phyloP scores from a whole-genome alignment of 2,329 filamentous ascomycete genomes.

The Colletotrichum tropicicola region DNA sequence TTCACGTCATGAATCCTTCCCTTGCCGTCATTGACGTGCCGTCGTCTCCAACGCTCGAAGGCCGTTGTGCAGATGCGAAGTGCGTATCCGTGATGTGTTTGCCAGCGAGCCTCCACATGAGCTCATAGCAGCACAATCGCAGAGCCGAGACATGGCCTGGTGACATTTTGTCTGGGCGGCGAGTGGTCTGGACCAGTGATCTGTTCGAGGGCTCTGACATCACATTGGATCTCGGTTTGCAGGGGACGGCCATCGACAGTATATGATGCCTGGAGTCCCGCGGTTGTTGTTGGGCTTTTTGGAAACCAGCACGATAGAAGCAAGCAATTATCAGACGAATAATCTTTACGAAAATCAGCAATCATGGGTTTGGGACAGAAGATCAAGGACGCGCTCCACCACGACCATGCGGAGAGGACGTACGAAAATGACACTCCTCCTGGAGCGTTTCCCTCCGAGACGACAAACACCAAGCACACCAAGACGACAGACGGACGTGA shows the following conservation, averaged over 20 bases:
- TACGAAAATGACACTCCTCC: constrained; percentile 18
- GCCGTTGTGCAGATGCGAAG: too few species aligned
- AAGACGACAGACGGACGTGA: neutral
- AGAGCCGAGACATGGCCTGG: neutral
- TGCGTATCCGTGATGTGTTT: neutral
- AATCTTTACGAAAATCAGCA: neutral
- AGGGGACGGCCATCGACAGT: neutral
- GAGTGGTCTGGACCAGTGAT: constrained; percentile 3
- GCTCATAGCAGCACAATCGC: constrained; percentile 25
- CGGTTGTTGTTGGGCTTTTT: neutral
- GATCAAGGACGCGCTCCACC: constrained; percentile 31
- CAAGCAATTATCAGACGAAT: neutral
- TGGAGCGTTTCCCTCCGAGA: constrained; percentile 25
- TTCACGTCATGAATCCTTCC: constrained; percentile 30
- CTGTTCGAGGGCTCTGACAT: constrained; percentile 9
- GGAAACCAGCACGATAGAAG: neutral
- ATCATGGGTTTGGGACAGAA: constrained; percentile 32
- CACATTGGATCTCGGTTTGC: neutral
- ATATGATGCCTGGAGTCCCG: constrained; percentile 13
- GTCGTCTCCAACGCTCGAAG: neutral
- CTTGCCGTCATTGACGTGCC: constrained; percentile 19
- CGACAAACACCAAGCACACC: constrained; percentile 13
- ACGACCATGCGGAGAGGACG: constrained; percentile 9
- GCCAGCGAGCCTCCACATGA: constrained; percentile 22
- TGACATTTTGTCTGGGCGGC: constrained; percentile 3